Base-by-base conservation (phyloP, 768 basidiomycete genomes). In the Russula compacta region DNA sequence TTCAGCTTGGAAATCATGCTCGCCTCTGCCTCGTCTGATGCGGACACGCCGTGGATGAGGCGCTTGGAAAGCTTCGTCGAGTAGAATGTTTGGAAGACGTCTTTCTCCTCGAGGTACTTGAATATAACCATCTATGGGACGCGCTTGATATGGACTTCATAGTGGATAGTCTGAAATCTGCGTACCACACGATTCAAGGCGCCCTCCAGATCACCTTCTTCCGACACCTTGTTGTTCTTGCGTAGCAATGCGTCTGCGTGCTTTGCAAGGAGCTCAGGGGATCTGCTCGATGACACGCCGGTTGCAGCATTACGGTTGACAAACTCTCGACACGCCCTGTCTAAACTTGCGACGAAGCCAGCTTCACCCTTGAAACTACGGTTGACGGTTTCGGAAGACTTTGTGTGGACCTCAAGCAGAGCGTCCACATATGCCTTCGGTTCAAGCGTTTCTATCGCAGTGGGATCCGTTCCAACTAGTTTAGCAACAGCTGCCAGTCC, bases 1-100 rank as follows among this genome's bases (percentile, higher is more conserved):
- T 97, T 98, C 68, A 99, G 74, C 74, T 97, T 98, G 53, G 92
- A 88, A 67, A 98, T 97, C 95, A 99, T 99, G 73, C 88, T 94
- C 29, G 91, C 87, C 71, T 99, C 95, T 53, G 87, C 89, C 73
- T 99, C 95, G 67, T 98, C 95, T 2, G 95, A 98, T 7, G 92
- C 91, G 11, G 93, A 98, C 3, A 89, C 84, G 12, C 84, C 84
- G 66, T 91, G 86, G 67, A 99, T 92, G 29, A 99, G 84, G 63
- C 95, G 92, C 71, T 90, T 91, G 39, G 91, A 91, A 24, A 98
- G 75, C 72, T 92, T 95, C 64, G 92, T 95, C 15, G 88, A 89
- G 76, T 99, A 98, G 80, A 95, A 98, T 17, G 89, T 89, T 71
- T 95, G 94, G 84, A 98, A 99, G 12, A 98, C 92, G 66, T 99